Percentiles rank a stretch among this genome's conserved stretches.
phyloP scores from a whole-genome alignment of 192 early-diverging fungal species.

The Entomortierella beljakovae region DNA sequence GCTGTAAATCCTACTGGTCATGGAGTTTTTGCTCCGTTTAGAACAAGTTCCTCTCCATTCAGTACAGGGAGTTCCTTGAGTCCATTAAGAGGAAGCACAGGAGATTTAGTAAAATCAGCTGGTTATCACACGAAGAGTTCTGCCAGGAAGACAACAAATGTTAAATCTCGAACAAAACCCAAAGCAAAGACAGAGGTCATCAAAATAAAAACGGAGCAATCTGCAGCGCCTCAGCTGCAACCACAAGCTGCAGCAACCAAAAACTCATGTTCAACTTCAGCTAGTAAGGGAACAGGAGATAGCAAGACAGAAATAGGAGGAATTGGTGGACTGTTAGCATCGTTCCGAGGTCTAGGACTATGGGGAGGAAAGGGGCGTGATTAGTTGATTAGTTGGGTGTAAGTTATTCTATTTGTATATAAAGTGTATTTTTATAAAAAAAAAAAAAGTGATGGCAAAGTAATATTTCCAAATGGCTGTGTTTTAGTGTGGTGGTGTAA shows the following conservation, averaged over 20 bases:
- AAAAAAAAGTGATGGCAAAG: too few relatives aligned
- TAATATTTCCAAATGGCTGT: too few relatives aligned
- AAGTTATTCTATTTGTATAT: background rate
- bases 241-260: background rate
- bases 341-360: constrained; percentile 47
- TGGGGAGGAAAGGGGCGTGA: constrained; percentile 13
- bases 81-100: background rate
- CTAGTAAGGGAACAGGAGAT: too few relatives aligned
- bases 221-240: background rate
- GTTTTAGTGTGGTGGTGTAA: too few relatives aligned
- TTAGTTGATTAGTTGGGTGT: background rate
- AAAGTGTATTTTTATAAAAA: background rate
- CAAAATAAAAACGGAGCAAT: background rate
- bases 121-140: constrained; percentile 21
- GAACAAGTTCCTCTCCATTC: background rate
- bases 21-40: too few relatives aligned
- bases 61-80: constrained; percentile 3
- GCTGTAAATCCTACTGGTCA: too few relatives aligned
- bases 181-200: background rate
- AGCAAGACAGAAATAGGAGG: constrained; percentile 6
- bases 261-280: background rate
- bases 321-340: constrained; percentile 27
- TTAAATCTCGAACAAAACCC: background rate
- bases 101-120: constrained; percentile 15
- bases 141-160: background rate